Evolutionary conservation across 164 flowering plant species (phyloP).

Genomic region (Tetracentron sinense): DNA sequence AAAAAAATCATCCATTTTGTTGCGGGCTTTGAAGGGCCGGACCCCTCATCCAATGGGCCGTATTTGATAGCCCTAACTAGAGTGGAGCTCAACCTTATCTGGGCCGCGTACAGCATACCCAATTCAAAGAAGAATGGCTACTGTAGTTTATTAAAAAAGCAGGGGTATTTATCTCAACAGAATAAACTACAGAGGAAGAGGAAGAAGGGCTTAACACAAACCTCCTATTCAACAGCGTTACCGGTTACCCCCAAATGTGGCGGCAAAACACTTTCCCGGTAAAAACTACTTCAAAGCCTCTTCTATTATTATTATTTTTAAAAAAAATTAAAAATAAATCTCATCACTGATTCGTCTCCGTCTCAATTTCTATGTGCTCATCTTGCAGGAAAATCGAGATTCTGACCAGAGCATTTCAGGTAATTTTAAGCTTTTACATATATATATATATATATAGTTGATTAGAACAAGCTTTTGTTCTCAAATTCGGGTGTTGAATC

Average conservation of each 20-base stretch:
- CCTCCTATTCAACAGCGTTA: too few relatives aligned
- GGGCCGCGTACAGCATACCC: too few relatives aligned
- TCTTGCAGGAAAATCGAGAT: slow-evolving; percentile 21
- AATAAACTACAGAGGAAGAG: too few relatives aligned
- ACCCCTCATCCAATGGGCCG: too few relatives aligned
- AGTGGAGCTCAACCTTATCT: too few relatives aligned
- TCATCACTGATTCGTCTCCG: neutral
- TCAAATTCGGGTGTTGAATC: neutral
- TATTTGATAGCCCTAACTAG: too few relatives aligned
- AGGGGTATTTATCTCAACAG: too few relatives aligned
- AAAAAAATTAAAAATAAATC: neutral
- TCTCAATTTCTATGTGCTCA: neutral
- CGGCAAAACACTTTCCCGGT: slow-evolving; percentile 3
- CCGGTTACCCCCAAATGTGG: neutral
- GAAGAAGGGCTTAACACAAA: too few relatives aligned
- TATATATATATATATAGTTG: neutral
- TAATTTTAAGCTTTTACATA: slow-evolving; percentile 1
- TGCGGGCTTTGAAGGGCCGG: too few relatives aligned
- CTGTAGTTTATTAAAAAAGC: too few relatives aligned
- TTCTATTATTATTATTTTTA: neutral
- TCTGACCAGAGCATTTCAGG: slow-evolving; percentile 58
- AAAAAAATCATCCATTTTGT: too few relatives aligned
- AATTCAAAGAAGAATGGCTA: too few relatives aligned
- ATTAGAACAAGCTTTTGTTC: neutral
- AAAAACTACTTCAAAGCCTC: neutral